A percentile compares a stretch with the other conserved stretches of the same genome.
These are phyloP conservation scores for Wickerhamomyces strasburgensis DNA, from an alignment of 805 yeast species.

Conservation along the genomic window DNA sequence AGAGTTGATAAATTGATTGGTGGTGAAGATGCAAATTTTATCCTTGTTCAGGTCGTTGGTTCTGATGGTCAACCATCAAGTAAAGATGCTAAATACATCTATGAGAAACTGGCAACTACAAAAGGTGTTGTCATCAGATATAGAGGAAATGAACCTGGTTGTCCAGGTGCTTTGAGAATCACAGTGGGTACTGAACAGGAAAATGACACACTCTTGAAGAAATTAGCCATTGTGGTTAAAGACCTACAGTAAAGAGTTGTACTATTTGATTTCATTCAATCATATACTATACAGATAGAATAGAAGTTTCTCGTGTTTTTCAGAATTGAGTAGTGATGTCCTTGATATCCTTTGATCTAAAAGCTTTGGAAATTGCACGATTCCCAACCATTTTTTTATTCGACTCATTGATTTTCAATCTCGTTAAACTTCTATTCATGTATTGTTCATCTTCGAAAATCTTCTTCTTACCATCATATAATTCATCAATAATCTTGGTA, in stretches of 20 bases:
- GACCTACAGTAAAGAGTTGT: conserved; percentile 8
- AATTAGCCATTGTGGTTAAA: conserved; percentile 35
- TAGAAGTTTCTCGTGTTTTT: no score
- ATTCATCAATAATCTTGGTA: conserved; percentile 13
- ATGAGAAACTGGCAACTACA: conserved; percentile 63
- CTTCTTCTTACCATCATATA: conserved; percentile 4
- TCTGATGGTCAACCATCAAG: conserved; percentile 60
- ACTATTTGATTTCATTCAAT: neutral
- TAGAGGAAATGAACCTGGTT: conserved; percentile 87
- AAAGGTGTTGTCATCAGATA: conserved; percentile 82
- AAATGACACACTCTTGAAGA: conserved; percentile 51
- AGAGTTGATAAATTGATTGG: conserved; percentile 77
- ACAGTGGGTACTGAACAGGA: conserved; percentile 84
- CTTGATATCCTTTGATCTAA: conserved; percentile 6
- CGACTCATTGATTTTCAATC: conserved; percentile 14
- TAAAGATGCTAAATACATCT: conserved; percentile 59
- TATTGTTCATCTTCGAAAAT: conserved; percentile 3
- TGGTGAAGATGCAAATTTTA: conserved; percentile 80
- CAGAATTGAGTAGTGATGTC: conserved; percentile 15
- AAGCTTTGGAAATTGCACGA: conserved; percentile 4
- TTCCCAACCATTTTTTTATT: conserved; percentile 8
- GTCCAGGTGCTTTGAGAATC: conserved; percentile 81
- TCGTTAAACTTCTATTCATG: conserved; percentile 11
- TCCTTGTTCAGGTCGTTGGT: conserved; percentile 68
- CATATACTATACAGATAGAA: conserved; percentile 1